Evolutionary conservation across 257 asterid genomes (phyloP).

Genomic region (Galeopsis tetrahit): DNA sequence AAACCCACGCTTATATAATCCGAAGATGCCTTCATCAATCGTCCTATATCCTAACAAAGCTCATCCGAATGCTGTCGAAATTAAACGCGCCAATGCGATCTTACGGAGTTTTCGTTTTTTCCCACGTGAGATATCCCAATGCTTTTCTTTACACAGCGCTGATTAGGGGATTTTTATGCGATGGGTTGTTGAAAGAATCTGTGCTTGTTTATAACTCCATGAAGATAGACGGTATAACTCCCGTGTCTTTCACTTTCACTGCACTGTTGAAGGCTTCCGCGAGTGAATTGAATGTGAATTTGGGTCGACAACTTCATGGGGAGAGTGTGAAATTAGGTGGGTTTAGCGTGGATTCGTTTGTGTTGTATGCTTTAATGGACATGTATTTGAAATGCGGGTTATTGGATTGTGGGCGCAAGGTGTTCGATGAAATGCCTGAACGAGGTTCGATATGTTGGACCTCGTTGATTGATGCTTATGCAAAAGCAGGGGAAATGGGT

Average conservation of each 20-base stretch:
- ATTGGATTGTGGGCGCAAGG: constrained; percentile 56
- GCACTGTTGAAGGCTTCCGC: constrained; percentile 65
- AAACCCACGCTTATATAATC: constrained; percentile 60
- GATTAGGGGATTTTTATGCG: constrained; percentile 62
- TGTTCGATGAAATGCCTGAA: constrained; percentile 84
- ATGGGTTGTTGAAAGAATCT: constrained; percentile 52
- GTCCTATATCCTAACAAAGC: constrained; percentile 65
- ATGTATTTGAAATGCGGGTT: constrained; percentile 74
- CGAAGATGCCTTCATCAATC: constrained; percentile 77
- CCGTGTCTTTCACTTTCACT: constrained; percentile 77
- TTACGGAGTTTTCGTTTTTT: constrained; percentile 56
- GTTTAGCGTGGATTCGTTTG: constrained; percentile 54
- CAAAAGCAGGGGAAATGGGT: constrained; percentile 64
- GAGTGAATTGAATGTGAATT: constrained; percentile 37
- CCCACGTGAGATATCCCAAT: constrained; percentile 61
- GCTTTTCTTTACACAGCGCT: constrained; percentile 81
- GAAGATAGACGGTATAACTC: constrained; percentile 53
- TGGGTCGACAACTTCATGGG: constrained; percentile 74
- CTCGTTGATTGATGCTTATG: constrained; percentile 61
- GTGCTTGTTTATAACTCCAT: constrained; percentile 56
- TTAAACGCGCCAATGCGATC: constrained; percentile 47
- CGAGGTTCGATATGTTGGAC: constrained; percentile 75
- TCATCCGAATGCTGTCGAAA: constrained; percentile 67
- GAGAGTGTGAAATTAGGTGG: constrained; percentile 77
- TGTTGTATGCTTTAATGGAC: constrained; percentile 61